phyloP scores from a whole-genome alignment of 345 rosid genomes.

The Limnanthes douglasii region DNA sequence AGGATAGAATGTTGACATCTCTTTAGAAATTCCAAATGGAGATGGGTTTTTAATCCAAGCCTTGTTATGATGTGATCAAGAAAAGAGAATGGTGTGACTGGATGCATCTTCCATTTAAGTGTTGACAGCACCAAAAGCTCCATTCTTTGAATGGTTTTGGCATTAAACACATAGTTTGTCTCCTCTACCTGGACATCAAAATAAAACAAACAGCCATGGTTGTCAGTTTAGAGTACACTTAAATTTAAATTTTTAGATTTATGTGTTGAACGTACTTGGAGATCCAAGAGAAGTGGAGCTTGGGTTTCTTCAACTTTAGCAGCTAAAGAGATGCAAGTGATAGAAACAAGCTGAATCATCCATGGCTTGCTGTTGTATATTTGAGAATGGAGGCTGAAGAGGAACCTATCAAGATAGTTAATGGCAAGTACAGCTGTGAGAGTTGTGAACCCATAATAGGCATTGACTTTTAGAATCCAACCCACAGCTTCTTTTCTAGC shows the following conservation, averaged over 20 bases:
- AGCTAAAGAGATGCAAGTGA: conserved; percentile 79
- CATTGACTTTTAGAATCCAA: conserved; percentile 65
- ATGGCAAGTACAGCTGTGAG: conserved; percentile 65
- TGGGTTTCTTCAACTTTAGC: conserved; percentile 91
- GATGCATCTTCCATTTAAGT: conserved; percentile 88
- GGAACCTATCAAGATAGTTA: conserved; percentile 75
- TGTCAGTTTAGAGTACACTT: neutral
- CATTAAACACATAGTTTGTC: conserved; percentile 55
- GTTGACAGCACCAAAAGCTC: conserved; percentile 83
- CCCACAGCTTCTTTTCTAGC: conserved; percentile 56
- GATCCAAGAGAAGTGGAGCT: conserved; percentile 70
- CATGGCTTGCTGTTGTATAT: conserved; percentile 74
- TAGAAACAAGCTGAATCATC: conserved; percentile 83
- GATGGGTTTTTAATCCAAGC: conserved; percentile 41
- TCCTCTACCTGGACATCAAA: conserved; percentile 42
- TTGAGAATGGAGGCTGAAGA: conserved; percentile 27
- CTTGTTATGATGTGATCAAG: conserved; percentile 59
- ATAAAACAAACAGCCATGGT: conserved; percentile 2
- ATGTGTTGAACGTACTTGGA: conserved; percentile 34
- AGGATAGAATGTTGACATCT: conserved; percentile 54
- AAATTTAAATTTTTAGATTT: neutral
- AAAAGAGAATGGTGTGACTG: conserved; percentile 69
- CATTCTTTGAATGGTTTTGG: conserved; percentile 87
- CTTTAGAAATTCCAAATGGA: conserved; percentile 57
- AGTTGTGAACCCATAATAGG: conserved; percentile 49